Conservation (phyloP, 1,139 yeast species). For the Candida sanyaensis region DNA sequence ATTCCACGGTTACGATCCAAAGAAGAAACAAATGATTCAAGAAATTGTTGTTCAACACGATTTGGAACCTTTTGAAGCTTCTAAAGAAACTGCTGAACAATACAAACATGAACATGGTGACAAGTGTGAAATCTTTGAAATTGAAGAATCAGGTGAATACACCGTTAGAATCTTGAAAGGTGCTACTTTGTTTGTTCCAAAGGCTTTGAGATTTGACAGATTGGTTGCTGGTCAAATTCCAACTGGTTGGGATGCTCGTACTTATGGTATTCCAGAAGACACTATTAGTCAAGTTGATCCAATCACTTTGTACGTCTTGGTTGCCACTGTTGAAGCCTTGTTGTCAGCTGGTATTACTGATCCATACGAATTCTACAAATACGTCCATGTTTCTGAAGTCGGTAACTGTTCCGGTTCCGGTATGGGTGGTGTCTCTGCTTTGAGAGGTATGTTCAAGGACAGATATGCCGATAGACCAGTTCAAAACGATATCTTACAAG, state of each 20-base stretch:
- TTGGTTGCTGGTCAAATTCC: slow-evolving; percentile 99
- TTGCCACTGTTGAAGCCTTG: slow-evolving; percentile 92
- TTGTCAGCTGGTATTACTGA: slow-evolving; percentile 94
- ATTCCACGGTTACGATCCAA: slow-evolving; percentile 91
- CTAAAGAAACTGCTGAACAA: slow-evolving; percentile 93
- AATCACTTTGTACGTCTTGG: slow-evolving; percentile 87
- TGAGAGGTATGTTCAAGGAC: slow-evolving; percentile 97
- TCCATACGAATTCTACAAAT: slow-evolving; percentile 97
- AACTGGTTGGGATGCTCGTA: slow-evolving; percentile 95
- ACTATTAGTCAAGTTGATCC: slow-evolving; percentile 94
- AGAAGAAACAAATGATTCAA: slow-evolving; percentile 88
- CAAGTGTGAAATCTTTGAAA: slow-evolving; percentile 87
- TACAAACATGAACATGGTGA: slow-evolving; percentile 94
- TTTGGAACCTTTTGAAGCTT: slow-evolving; percentile 91
- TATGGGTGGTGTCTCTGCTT: slow-evolving; percentile 98
- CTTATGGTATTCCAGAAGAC: slow-evolving; percentile 94
- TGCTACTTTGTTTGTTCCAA: slow-evolving; percentile 87
- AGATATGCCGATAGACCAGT: slow-evolving; percentile 90
- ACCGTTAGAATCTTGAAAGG: slow-evolving; percentile 91
- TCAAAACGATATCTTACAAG: slow-evolving; percentile 95
- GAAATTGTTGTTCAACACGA: slow-evolving; percentile 96
- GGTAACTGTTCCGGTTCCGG: slow-evolving; percentile 99
- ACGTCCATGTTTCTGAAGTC: slow-evolving; percentile 96
- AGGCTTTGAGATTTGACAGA: slow-evolving; percentile 93
- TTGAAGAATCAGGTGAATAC: slow-evolving; percentile 88